A percentile compares a stretch with the other conserved stretches of the same genome.
phyloP scores from a whole-genome alignment of 108 stramenopile species.

The Fistulifera pelliculosa region DNA sequence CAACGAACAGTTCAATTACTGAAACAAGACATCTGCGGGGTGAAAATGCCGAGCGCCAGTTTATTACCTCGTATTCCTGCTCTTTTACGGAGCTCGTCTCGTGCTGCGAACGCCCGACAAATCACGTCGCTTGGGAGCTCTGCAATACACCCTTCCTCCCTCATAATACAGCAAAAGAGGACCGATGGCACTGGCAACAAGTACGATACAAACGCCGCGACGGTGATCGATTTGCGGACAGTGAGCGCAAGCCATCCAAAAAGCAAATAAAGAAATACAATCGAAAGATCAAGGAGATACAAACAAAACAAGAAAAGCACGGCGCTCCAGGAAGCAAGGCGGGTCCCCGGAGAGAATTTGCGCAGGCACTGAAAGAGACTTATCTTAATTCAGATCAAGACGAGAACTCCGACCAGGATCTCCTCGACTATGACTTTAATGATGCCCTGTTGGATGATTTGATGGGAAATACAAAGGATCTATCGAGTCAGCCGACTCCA shows the following conservation, averaged over 20 bases:
- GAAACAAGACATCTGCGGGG: too few relatives aligned
- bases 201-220: constrained; percentile 55
- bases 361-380: constrained; percentile 30
- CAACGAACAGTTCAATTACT: too few relatives aligned
- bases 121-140: too few relatives aligned
- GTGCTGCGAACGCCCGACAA: too few relatives aligned
- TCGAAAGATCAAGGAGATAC: constrained; percentile 18
- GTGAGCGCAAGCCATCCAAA: constrained; percentile 52
- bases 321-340: constrained; percentile 60
- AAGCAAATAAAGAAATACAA: constrained; percentile 58
- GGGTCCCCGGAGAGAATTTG: constrained; percentile 42
- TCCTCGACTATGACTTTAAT: constrained; percentile 51
- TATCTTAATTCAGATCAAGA: constrained; percentile 21
- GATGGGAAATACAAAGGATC: constrained; percentile 59
- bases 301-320: constrained; percentile 39
- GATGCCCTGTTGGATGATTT: constrained; percentile 76
- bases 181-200: constrained; percentile 12
- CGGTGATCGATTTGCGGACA: constrained; percentile 41
- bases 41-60: too few relatives aligned
- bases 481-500: constrained; percentile 62
- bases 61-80: too few relatives aligned
- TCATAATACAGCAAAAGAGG: too few relatives aligned
- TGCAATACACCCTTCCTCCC: too few relatives aligned
- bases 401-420: constrained; percentile 23
- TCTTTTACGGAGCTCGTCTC: too few relatives aligned